These are phyloP conservation scores for Tricholoma bakamatsutake DNA, from an alignment of 768 basidiomycete genomes.

Conservation along the genomic window DNA sequence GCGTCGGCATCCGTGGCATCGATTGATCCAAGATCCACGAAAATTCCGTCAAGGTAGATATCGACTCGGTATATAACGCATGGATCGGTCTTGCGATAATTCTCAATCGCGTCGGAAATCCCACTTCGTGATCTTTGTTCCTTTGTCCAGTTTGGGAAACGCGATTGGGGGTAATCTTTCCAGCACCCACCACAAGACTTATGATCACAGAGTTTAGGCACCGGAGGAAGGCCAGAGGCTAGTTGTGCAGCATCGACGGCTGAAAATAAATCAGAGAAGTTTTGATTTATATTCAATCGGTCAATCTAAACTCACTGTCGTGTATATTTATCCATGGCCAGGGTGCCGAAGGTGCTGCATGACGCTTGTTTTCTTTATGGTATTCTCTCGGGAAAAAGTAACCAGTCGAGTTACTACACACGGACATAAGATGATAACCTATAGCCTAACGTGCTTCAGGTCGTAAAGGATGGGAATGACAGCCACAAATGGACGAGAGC, in stretches of 20 bases:
- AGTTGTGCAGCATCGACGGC: slow-evolving; percentile 32
- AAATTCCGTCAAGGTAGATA: slow-evolving; percentile 31
- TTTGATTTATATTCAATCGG: not conserved
- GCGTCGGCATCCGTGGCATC: slow-evolving; percentile 17
- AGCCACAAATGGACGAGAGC: too few species aligned
- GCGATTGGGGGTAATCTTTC: slow-evolving; percentile 37
- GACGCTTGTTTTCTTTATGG: slow-evolving; percentile 17
- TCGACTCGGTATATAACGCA: slow-evolving; percentile 36
- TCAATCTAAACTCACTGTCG: slow-evolving; percentile 22
- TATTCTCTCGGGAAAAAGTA: not conserved
- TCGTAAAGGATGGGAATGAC: too few species aligned
- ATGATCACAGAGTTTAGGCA: slow-evolving; percentile 33
- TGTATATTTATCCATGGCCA: slow-evolving; percentile 42
- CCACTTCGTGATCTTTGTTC: slow-evolving; percentile 37
- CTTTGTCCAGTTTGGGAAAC: slow-evolving; percentile 55
- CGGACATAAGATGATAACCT: not conserved
- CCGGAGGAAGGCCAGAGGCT: slow-evolving; percentile 24
- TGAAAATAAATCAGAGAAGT: slow-evolving; percentile 4
- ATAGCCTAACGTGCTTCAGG: too few species aligned
- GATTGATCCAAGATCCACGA: slow-evolving; percentile 24
- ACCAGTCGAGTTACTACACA: not conserved
- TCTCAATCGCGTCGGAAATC: slow-evolving; percentile 29
- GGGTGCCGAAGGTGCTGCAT: slow-evolving; percentile 40
- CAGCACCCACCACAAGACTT: slow-evolving; percentile 32
- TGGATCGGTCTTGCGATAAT: not conserved